Evolutionary conservation across 495 filamentous ascomycete species (phyloP), one percentile per base, ranked within the genome.

Genomic region (Xylaria intraflava): DNA sequence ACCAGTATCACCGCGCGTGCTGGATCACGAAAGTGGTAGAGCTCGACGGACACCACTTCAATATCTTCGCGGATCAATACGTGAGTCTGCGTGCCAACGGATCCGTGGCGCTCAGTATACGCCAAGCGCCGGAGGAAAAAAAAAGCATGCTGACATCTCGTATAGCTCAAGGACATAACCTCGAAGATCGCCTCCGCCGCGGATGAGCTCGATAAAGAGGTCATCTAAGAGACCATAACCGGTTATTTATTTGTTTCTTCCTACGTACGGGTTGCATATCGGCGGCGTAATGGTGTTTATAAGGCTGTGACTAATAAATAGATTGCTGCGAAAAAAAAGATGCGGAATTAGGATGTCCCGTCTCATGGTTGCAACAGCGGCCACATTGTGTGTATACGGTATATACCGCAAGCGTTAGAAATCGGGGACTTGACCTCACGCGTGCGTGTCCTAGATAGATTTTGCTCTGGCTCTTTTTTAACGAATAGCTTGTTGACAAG

Each of bases 1-100:
- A 60, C 33, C 43, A 35, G 42, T 29, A 57, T 16, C 44, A 59
- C 22, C 46, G 64, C 1, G 56, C 57, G 17, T 53, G 53, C 1
- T 58, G 75, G 41, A 68, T 78, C 27, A 60, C 47, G 23, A 51
- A 67, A 6, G 56, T 76, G 2, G 42, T 70, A 14, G 66, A 72
- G 2, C 51, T 76, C 2, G 65, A 71, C 0, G 70, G 71, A 0
- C 67, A 78, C 41, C 74, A 78, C 46, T 78, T 70, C 49, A 69
- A 61, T 41, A 65, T 78, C 26, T 78, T 76, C 26, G 38, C 52
- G 3, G 44, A 49, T 3, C 51, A 64, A 17, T 49, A 62, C 9
- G 53, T 75, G 45, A 56, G 64, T 58, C 26, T 16, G 6, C 9
- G n/a, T 30, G 8, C 9, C 16, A n/a, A 29, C n/a, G n/a, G n/a